Evolutionary conservation across 1,139 yeast genomes (phyloP).

Genomic region (Debaryomyces nepalensis): DNA sequence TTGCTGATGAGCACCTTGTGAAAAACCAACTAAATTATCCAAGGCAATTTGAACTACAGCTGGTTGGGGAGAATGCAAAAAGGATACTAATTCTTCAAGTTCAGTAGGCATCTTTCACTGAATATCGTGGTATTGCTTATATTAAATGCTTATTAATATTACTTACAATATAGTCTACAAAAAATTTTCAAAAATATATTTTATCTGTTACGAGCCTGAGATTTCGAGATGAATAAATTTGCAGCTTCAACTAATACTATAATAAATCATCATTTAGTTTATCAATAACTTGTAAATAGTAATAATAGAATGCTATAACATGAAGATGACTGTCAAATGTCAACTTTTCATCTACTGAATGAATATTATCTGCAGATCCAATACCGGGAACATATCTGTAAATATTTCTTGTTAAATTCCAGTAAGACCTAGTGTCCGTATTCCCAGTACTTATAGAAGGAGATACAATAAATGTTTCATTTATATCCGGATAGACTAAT

Average conservation of each 20-base stretch:
- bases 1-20: conserved; percentile 67
- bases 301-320: conserved; percentile 38
- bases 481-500: conserved; percentile 34
- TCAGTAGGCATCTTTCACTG: conserved; percentile 56
- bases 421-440: conserved; percentile 47
- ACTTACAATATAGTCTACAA: conserved; percentile 8
- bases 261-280: conserved; percentile 20
- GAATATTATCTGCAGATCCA: conserved; percentile 27
- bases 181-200: conserved; percentile 9
- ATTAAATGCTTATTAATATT: background rate
- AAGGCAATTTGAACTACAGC: conserved; percentile 85
- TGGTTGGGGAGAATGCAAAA: conserved; percentile 82
- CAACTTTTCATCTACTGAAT: conserved; percentile 41
- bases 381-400: conserved; percentile 41
- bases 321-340: conserved; percentile 27
- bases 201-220: conserved; percentile 8
- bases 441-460: conserved; percentile 44
- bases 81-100: conserved; percentile 73
- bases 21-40: conserved; percentile 81
- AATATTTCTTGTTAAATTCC: conserved; percentile 45
- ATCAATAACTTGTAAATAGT: conserved; percentile 42
- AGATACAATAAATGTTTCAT: conserved; percentile 34
- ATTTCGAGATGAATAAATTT: conserved; percentile 1
- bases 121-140: background rate
- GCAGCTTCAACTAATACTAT: conserved; percentile 1